phyloP scores from a whole-genome alignment of 2,329 filamentous ascomycete genomes.

The Phialemonium atrogriseum region DNA sequence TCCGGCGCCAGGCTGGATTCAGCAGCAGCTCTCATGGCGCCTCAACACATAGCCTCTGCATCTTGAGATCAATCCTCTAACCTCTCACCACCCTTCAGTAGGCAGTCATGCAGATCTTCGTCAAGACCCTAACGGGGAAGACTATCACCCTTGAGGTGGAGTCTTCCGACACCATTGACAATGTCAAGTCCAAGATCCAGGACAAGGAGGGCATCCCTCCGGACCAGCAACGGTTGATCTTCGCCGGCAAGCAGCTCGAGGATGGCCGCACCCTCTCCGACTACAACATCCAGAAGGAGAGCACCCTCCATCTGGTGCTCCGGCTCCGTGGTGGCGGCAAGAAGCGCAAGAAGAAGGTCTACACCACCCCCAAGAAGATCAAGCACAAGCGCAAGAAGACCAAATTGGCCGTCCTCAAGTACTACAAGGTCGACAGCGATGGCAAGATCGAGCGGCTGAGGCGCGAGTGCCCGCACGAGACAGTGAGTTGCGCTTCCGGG shows the following conservation, averaged over 20 bases:
- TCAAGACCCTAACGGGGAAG: slow-evolving; percentile 93
- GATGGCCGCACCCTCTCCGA: slow-evolving; percentile 97
- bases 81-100: slow-evolving; percentile 28
- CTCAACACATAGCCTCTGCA: no score
- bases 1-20: background rate
- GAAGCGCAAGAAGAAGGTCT: slow-evolving; percentile 99
- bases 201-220: slow-evolving; percentile 99
- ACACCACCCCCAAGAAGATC: slow-evolving; percentile 99
- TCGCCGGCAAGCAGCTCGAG: slow-evolving; percentile 99
- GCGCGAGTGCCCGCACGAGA: slow-evolving; percentile 90
- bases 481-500: slow-evolving; percentile 47
- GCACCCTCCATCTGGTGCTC: slow-evolving; percentile 94
- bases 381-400: slow-evolving; percentile 99
- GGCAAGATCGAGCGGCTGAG: slow-evolving; percentile 99
- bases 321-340: slow-evolving; percentile 97
- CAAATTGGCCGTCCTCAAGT: slow-evolving; percentile 99
- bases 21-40: slow-evolving; percentile 1
- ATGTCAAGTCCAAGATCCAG: slow-evolving; percentile 98
- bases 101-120: slow-evolving; percentile 71
- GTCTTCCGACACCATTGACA: slow-evolving; percentile 99
- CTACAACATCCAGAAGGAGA: slow-evolving; percentile 99
- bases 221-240: slow-evolving; percentile 99
- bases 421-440: slow-evolving; percentile 99
- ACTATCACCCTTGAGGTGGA: slow-evolving; percentile 99
- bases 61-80: slow-evolving; percentile 25